Conservation (phyloP, 1,284 basidiomycete genomes). For the Microbotryum intermedium region DNA sequence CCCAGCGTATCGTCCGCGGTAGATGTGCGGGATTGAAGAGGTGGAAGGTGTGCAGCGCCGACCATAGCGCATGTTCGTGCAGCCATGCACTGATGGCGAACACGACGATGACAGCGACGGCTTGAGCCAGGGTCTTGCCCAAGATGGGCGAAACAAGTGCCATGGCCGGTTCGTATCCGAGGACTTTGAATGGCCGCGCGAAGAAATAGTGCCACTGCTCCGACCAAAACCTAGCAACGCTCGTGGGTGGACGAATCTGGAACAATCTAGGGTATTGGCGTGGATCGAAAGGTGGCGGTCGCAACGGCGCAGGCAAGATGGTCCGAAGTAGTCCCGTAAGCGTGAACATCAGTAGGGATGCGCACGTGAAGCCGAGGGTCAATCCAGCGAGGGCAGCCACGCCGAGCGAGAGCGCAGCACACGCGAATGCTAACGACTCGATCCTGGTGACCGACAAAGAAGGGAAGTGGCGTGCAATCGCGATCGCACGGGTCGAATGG, state of each 20-base stretch:
- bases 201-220: conserved; percentile 24
- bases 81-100: conserved; percentile 22
- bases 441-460: background rate
- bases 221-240: conserved; percentile 17
- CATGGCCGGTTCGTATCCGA: conserved; percentile 11
- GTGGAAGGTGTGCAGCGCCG: too few species aligned
- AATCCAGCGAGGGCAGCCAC: conserved; percentile 16
- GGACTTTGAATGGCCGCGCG: conserved; percentile 18
- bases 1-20: conserved; percentile 13
- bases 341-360: conserved; percentile 9
- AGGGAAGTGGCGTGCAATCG: background rate
- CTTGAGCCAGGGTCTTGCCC: conserved; percentile 5
- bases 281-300: conserved; percentile 11
- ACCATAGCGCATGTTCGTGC: conserved; percentile 19
- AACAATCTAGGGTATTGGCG: conserved; percentile 23
- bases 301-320: background rate
- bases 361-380: conserved; percentile 13
- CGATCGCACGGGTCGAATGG: too few species aligned
- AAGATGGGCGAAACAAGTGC: background rate
- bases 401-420: conserved; percentile 13
- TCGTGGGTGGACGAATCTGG: conserved; percentile 2
- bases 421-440: conserved; percentile 1
- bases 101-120: conserved; percentile 10
- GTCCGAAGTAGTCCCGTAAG: background rate
- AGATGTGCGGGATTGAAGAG: conserved; percentile 6